These are phyloP conservation scores for Camptophora hylomeconis DNA, from an alignment of 2,329 filamentous ascomycete species.

Conservation along the genomic window DNA sequence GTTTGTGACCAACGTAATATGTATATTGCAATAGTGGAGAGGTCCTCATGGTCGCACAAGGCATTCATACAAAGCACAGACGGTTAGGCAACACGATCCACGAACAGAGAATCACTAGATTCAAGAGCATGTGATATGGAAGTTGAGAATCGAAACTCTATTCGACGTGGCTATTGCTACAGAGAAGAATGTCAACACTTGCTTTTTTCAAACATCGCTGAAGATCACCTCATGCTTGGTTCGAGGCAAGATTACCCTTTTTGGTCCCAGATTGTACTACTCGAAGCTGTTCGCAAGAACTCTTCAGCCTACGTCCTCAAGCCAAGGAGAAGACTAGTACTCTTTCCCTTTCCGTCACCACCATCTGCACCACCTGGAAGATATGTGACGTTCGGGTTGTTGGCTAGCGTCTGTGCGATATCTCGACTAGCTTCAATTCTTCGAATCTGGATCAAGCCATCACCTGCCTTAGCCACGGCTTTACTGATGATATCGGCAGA, in stretches of 20 bases:
- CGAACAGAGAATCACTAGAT: too few species aligned
- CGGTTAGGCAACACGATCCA: too few species aligned
- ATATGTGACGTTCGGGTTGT: slow-evolving; percentile 93
- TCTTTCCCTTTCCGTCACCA: slow-evolving; percentile 46
- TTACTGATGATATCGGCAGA: slow-evolving; percentile 89
- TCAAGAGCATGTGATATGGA: too few species aligned
- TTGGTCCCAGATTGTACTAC: background rate
- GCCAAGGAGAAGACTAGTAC: slow-evolving; percentile 54
- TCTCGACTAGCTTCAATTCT: slow-evolving; percentile 95
- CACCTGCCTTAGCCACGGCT: slow-evolving; percentile 84
- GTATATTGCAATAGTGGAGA: too few species aligned
- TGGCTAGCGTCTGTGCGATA: slow-evolving; percentile 77
- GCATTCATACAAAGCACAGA: too few species aligned
- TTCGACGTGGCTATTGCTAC: too few species aligned
- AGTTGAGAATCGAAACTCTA: too few species aligned
- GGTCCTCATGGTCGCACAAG: too few species aligned
- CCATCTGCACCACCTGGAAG: slow-evolving; percentile 56
- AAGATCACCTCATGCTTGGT: background rate
- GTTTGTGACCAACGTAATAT: too few species aligned
- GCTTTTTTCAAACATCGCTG: too few species aligned
- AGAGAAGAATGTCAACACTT: slow-evolving; percentile 6
- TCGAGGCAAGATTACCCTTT: background rate
- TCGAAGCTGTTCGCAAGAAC: background rate
- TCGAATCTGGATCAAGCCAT: slow-evolving; percentile 88
- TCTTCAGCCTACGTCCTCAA: slow-evolving; percentile 22